These are phyloP conservation scores for Nothophoma quercina DNA, from an alignment of 2,329 filamentous ascomycete species.

Conservation along the genomic window DNA sequence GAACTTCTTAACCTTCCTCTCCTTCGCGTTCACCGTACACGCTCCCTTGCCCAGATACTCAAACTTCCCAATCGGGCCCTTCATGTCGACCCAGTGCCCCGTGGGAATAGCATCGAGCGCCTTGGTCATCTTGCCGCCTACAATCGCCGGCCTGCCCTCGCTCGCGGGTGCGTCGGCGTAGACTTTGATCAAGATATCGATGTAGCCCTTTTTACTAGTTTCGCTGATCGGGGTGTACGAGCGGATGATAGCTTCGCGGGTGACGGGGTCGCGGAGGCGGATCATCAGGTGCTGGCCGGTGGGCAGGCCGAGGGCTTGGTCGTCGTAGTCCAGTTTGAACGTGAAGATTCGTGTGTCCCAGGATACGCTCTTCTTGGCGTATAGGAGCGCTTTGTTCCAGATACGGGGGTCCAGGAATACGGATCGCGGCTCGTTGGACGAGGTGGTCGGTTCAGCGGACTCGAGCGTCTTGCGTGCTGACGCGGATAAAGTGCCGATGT, in stretches of 20 bases:
- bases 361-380: constrained; percentile 73
- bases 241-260: constrained; percentile 77
- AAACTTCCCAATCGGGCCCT: constrained; percentile 83
- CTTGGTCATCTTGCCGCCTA: constrained; percentile 82
- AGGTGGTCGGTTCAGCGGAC: constrained; percentile 52
- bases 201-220: constrained; percentile 64
- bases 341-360: constrained; percentile 82
- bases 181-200: constrained; percentile 83
- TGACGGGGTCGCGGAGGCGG: constrained; percentile 75
- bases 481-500: constrained; percentile 79
- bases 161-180: constrained; percentile 69
- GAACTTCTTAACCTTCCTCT: constrained; percentile 69
- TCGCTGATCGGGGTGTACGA: constrained; percentile 87
- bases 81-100: constrained; percentile 77
- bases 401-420: constrained; percentile 74
- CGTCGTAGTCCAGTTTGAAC: constrained; percentile 76
- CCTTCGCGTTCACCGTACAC: constrained; percentile 66
- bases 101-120: constrained; percentile 76
- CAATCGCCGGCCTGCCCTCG: constrained; percentile 52
- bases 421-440: constrained; percentile 57
- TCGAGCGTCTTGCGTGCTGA: constrained; percentile 64
- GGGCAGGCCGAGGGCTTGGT: constrained; percentile 77
- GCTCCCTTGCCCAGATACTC: constrained; percentile 74
- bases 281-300: constrained; percentile 89
- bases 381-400: constrained; percentile 78